These are phyloP conservation scores for Boechera retrofracta DNA, from an alignment of 345 rosid species.

Conservation along the genomic window DNA sequence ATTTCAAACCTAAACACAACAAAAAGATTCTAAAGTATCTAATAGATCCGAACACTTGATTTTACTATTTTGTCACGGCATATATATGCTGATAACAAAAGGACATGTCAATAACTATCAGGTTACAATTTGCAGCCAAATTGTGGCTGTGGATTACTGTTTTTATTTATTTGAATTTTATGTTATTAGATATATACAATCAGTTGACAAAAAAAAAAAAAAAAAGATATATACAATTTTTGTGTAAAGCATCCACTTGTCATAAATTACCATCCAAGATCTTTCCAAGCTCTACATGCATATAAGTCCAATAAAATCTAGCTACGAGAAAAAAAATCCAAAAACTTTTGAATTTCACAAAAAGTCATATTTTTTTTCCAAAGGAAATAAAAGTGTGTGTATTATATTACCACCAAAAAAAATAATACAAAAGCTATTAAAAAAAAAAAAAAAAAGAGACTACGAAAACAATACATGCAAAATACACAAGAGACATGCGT, in stretches of 20 bases:
- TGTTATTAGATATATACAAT: neutral
- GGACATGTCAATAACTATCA: neutral
- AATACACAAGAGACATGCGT: constrained; percentile 47
- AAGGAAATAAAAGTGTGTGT: constrained; percentile 21
- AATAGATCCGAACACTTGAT: neutral
- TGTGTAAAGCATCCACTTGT: neutral
- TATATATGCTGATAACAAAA: neutral
- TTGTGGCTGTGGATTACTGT: neutral
- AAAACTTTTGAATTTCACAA: constrained; percentile 21
- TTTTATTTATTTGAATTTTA: neutral
- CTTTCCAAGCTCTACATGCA: constrained; percentile 7
- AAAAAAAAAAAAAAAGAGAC: neutral
- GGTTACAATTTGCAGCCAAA: neutral
- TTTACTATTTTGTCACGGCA: neutral
- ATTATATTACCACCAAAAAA: neutral
- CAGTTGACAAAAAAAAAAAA: too few relatives aligned
- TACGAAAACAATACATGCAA: constrained; percentile 38
- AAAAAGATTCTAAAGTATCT: neutral
- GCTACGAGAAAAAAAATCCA: constrained; percentile 20
- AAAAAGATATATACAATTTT: neutral
- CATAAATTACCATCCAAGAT: constrained; percentile 10
- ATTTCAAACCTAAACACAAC: neutral
- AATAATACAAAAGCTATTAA: constrained; percentile 12
- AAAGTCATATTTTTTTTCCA: constrained; percentile 23
- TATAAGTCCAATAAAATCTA: constrained; percentile 33